Base-by-base conservation (phyloP, 352 stramenopile genomes). In the Pythium pyrilobum region DNA sequence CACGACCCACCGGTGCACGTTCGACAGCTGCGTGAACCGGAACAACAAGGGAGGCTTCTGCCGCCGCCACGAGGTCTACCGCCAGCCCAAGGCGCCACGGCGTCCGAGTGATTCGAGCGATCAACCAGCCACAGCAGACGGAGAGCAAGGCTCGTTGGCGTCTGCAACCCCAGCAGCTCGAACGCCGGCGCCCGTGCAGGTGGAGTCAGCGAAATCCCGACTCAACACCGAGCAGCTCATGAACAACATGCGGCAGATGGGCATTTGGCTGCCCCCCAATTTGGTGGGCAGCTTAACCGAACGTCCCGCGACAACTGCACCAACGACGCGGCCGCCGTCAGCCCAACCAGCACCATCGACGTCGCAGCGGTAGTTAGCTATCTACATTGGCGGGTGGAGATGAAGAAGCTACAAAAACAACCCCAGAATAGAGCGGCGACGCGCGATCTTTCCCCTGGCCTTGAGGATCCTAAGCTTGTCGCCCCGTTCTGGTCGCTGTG, bases 1-100 rank as follows among this genome's bases (percentile, higher is more conserved):
- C 36, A 62, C 55, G 24, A 24, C 58, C 15, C 68, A 77, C 34
- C 64, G 68, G 11, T 77, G 68, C 50, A 60, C 62, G 31, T 50
- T 67, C 33, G 32, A 40, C 2, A 37, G 52, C 16, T 77, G 68
- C 41, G 39, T 66, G 16, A 74, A 77, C 48, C 58, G 66, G 15
- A 39, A 51, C 25, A 62, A 67, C 25, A 43, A 49, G 5, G 50
- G 53, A 2, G 68, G 68, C 1, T 72, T 67, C 32, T 77, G 68
- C 33, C 65, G 68, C 5, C 62, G 67, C 12, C 66, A 74, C 52
- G 54, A 74, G 28, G 43, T 52, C 5, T 38, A 58, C 24, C 51
- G 46, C 9, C 31, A 56, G 25, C 18, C 32, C 0, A 59, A 59
- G 34, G 16, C 0, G 2, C 0, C 24, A 15, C 51, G 51, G 5